Evolutionary conservation across 768 basidiomycete species (phyloP).

Genomic region (Suillus clintonianus): DNA sequence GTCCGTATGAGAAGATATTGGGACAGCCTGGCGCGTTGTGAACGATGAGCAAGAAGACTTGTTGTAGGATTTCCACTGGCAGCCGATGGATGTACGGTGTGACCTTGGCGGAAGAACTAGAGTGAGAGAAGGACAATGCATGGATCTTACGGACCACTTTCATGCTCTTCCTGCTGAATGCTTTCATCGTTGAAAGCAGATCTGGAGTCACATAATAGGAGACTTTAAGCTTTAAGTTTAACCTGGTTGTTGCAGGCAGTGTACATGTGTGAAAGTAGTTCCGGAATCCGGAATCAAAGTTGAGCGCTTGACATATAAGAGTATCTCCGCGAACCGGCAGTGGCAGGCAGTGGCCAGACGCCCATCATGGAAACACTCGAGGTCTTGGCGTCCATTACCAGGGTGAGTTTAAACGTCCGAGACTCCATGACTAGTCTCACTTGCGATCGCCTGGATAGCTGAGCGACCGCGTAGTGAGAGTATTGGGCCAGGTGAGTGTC

Average conservation of each 20-base stretch:
- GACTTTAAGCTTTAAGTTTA: too few species aligned
- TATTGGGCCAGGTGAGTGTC: constrained; percentile 71
- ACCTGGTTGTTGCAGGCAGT: too few species aligned
- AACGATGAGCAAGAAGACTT: background rate
- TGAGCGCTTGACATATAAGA: too few species aligned
- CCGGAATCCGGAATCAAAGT: too few species aligned
- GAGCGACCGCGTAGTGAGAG: constrained; percentile 64
- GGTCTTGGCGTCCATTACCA: constrained; percentile 51
- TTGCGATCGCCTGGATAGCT: constrained; percentile 43
- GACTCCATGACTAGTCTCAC: background rate
- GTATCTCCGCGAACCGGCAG: too few species aligned
- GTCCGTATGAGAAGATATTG: background rate
- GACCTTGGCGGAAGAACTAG: background rate
- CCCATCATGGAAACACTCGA: constrained; percentile 51
- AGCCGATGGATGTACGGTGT: background rate
- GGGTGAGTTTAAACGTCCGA: constrained; percentile 38
- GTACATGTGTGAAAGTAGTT: too few species aligned
- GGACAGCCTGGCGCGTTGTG: background rate
- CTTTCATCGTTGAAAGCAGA: too few species aligned
- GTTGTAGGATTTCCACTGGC: background rate
- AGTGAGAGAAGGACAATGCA: background rate
- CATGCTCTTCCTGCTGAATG: background rate
- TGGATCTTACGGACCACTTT: background rate
- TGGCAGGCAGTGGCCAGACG: too few species aligned
- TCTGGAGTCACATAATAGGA: too few species aligned